phyloP scores from a whole-genome alignment of 108 stramenopile genomes.

The Cyclotella atomus region DNA sequence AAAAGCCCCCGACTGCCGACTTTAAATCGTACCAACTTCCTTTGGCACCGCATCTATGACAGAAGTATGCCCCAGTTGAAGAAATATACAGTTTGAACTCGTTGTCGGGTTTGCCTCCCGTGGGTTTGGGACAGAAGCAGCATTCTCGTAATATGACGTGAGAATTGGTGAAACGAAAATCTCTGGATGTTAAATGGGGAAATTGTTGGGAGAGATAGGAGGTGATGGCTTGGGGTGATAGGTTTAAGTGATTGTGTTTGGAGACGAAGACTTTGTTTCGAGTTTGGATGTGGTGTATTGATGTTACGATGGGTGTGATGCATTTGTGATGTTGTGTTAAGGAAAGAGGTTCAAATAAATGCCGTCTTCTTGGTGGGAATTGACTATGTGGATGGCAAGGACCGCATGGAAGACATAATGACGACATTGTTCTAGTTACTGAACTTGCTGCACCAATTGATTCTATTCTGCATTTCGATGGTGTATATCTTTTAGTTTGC shows the following conservation, averaged over 20 bases:
- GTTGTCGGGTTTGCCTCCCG: slow-evolving; percentile 63
- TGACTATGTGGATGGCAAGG: no score
- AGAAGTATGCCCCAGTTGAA: slow-evolving; percentile 88
- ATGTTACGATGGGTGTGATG: background rate
- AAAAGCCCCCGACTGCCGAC: slow-evolving; percentile 60
- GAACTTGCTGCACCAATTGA: no score
- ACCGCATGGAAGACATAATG: no score
- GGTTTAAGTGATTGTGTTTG: slow-evolving; percentile 68
- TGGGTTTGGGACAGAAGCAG: slow-evolving; percentile 85
- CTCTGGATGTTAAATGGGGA: slow-evolving; percentile 22
- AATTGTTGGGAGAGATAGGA: slow-evolving; percentile 45
- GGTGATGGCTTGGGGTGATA: slow-evolving; percentile 57
- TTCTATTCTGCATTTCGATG: no score
- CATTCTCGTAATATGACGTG: slow-evolving; percentile 81
- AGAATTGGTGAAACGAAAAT: slow-evolving; percentile 56
- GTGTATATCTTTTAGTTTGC: no score
- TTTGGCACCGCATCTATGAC: slow-evolving; percentile 90
- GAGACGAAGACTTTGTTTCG: slow-evolving; percentile 74
- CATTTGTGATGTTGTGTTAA: no score
- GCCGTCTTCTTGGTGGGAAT: background rate
- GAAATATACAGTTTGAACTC: slow-evolving; percentile 74
- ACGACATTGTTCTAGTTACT: no score
- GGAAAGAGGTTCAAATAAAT: no score
- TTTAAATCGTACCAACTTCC: slow-evolving; percentile 95
- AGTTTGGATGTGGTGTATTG: slow-evolving; percentile 20